Conservation (phyloP, 106 monocot species). For the Dendrobium huoshanense region DNA sequence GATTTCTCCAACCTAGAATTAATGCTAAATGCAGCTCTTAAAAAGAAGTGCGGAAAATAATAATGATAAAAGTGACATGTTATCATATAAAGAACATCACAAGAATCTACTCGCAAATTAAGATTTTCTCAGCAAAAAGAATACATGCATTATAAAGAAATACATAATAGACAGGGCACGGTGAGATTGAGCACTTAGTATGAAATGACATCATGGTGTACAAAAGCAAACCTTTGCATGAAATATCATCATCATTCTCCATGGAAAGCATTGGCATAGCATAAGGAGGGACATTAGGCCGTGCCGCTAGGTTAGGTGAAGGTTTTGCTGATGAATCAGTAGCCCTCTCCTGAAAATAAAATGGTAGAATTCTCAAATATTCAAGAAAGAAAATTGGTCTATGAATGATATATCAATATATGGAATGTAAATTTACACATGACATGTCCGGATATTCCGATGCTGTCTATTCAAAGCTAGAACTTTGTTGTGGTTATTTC, state of each 20-base stretch:
- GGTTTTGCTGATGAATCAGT: slow-evolving; percentile 68
- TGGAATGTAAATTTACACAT: neutral
- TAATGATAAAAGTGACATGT: neutral
- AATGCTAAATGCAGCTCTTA: neutral
- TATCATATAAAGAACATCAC: neutral
- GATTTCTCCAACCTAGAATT: neutral
- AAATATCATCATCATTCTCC: slow-evolving; percentile 87
- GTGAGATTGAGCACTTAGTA: neutral
- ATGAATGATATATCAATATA: neutral
- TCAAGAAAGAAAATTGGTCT: neutral
- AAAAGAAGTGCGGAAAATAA: neutral
- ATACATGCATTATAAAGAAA: neutral
- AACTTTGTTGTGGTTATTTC: neutral
- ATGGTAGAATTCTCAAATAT: slow-evolving; percentile 1
- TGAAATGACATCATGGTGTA: neutral
- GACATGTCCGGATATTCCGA: neutral
- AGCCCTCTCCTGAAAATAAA: slow-evolving; percentile 49
- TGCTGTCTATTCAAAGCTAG: neutral
- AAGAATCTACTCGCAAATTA: neutral
- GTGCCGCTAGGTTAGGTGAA: slow-evolving; percentile 42
- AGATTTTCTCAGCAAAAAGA: neutral
- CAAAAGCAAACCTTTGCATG: slow-evolving; percentile 48
- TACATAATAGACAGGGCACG: neutral
- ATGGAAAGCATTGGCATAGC: slow-evolving; percentile 45
- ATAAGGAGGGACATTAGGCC: slow-evolving; percentile 60